A percentile compares a stretch with the other conserved stretches of the same genome.
Evolutionary conservation across 306 rosid species (phyloP).

Genomic region (Hippophae rhamnoides): DNA sequence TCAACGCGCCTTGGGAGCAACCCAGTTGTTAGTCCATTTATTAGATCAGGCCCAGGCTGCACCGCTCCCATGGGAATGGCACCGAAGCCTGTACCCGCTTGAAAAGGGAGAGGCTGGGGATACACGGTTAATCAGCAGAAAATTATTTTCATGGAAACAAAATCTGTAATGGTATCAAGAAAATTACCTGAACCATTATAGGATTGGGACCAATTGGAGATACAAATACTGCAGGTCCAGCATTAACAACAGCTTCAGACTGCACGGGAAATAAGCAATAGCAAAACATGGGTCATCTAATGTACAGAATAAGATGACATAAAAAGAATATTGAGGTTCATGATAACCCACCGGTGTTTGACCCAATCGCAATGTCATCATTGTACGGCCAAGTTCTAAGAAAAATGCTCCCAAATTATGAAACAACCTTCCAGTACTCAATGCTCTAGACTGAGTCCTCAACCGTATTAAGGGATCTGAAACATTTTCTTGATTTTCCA

Average conservation of each 20-base stretch:
- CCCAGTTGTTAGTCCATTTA: slow-evolving; percentile 53
- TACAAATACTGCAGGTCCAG: slow-evolving; percentile 95
- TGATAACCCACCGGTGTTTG: slow-evolving; percentile 57
- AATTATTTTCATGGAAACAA: slow-evolving; percentile 15
- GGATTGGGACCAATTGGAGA: slow-evolving; percentile 87
- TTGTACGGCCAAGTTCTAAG: slow-evolving; percentile 96
- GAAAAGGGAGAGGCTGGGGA: slow-evolving; percentile 88
- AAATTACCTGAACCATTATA: slow-evolving; percentile 88
- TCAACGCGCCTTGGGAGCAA: slow-evolving; percentile 86
- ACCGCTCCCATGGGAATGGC: slow-evolving; percentile 62
- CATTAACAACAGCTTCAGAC: slow-evolving; percentile 92
- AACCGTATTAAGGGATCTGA: slow-evolving; percentile 49
- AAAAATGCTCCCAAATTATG: slow-evolving; percentile 85
- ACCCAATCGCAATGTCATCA: slow-evolving; percentile 83
- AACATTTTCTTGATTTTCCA: slow-evolving; percentile 73
- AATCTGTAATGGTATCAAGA: slow-evolving; percentile 12
- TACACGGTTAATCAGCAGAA: slow-evolving; percentile 38
- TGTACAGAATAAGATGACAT: slow-evolving; percentile 15
- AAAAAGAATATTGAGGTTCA: slow-evolving; percentile 13
- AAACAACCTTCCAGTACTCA: slow-evolving; percentile 56
- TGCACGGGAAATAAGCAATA: slow-evolving; percentile 28
- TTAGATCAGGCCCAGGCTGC: slow-evolving; percentile 62
- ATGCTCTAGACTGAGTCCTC: slow-evolving; percentile 52
- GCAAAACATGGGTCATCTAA: slow-evolving; percentile 7
- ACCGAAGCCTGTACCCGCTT: slow-evolving; percentile 58